Evolutionary conservation across 345 rosid genomes (phyloP).

Genomic region (Nasturtium officinale): DNA sequence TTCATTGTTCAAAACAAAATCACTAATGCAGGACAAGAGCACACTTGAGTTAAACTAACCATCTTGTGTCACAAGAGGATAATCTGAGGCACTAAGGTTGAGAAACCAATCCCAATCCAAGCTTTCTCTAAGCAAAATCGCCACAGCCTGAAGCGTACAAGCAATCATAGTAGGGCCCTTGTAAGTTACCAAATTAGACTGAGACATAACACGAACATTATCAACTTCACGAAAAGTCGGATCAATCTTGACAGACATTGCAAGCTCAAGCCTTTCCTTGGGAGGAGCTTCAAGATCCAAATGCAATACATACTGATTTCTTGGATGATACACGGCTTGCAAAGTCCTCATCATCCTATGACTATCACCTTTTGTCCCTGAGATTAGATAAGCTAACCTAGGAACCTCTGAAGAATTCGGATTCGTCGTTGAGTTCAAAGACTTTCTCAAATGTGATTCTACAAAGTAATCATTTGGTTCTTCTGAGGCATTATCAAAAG

Average conservation of each 20-base stretch:
- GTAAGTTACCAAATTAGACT: constrained; percentile 84
- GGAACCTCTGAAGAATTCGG: constrained; percentile 48
- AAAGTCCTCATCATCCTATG: constrained; percentile 69
- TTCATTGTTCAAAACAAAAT: constrained; percentile 4
- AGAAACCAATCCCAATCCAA: constrained; percentile 96
- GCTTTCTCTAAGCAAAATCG: constrained; percentile 70
- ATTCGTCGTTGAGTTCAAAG: constrained; percentile 36
- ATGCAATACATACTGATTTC: constrained; percentile 79
- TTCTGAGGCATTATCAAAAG: constrained; percentile 52
- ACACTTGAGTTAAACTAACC: constrained; percentile 47
- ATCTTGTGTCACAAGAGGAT: constrained; percentile 90
- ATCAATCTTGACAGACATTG: constrained; percentile 57
- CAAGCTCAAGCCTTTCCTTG: constrained; percentile 74
- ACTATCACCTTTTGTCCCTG: constrained; percentile 82
- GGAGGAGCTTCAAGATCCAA: constrained; percentile 77
- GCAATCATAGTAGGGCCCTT: constrained; percentile 94
- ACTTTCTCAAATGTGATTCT: constrained; percentile 63
- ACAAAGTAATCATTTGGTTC: constrained; percentile 67
- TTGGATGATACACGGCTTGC: constrained; percentile 84
- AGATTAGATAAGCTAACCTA: constrained; percentile 70
- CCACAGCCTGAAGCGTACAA: constrained; percentile 86
- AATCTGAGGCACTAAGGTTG: constrained; percentile 91
- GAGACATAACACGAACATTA: constrained; percentile 68
- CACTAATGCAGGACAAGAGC: background rate
- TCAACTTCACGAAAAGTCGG: constrained; percentile 58